Base-by-base conservation (phyloP, 192 early-diverging fungal species). In the Geranomyces variabilis region DNA sequence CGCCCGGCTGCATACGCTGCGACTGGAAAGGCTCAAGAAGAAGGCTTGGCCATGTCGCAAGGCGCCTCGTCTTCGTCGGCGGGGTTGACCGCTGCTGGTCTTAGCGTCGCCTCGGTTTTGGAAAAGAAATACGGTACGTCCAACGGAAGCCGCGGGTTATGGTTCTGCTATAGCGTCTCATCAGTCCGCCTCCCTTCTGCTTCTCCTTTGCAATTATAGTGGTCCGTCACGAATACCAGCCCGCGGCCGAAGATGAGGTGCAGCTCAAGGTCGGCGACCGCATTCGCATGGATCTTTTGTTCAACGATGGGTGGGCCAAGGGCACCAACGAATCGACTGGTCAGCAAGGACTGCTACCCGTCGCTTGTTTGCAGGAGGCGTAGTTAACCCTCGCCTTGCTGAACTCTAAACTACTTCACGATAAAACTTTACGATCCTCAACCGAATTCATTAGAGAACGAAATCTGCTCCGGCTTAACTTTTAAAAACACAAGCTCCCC, bases 241-340 rank as follows among this genome's bases (percentile, higher is more conserved):
- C 77, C 8, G 58, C 53, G 0, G 73, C 73, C n/a, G 59, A 74
- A 6, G 77, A 79, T 65, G 77, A 79, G 59, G 33, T 79, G 29
- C 46, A 46, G 36, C 33, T 79, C 53, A 61, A 60, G 1, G 47
- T 64, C 15, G 77, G 73, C 21, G 77, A 79, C 47, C 43, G 68
- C 17, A 69, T 79, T 36, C 47, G 48, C 21, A 29, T 79, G 34
- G 72, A 79, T 31, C 53, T 79, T 19, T 41, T 80, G 44, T 80
- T 77, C 41, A 77, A 69, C 47, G 79, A 80, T 69, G 79, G 70
- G 5, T 72, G 70, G 71, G 70, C 70, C 12, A 66, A 73, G 47
- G 79, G 79, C 29, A 77, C 66, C 57, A 80, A 80, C 65, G 71
- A 77, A 45, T 51, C 75, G 0, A 73, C 75, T 7, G 67, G 66